Evolutionary conservation across 75 land plant species (phyloP).

Genomic region (Picea glauca): DNA sequence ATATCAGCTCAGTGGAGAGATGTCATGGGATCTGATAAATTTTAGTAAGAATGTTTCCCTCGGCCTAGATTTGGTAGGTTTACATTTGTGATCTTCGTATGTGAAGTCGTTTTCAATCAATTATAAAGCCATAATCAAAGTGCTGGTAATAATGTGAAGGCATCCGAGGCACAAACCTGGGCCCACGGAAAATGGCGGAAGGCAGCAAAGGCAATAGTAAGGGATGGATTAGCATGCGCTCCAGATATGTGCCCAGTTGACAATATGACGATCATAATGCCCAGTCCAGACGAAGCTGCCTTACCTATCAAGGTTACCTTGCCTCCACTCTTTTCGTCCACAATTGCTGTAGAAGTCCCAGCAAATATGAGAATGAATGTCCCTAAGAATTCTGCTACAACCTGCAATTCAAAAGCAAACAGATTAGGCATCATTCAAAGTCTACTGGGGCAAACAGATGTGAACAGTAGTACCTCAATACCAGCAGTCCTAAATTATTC

Average conservation of each 20-base stretch:
- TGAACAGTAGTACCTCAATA: background rate
- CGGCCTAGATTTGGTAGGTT: too few relatives aligned
- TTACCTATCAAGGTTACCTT: conserved; percentile 63
- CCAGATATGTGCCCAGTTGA: conserved; percentile 95
- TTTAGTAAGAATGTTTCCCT: too few relatives aligned
- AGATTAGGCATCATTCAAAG: background rate
- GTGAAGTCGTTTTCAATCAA: too few relatives aligned
- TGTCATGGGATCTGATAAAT: too few relatives aligned
- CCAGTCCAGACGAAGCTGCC: conserved; percentile 75
- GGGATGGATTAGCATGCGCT: conserved; percentile 84
- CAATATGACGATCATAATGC: conserved; percentile 79
- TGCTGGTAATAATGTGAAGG: background rate
- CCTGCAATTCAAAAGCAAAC: conserved; percentile 18
- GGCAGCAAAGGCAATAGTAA: conserved; percentile 84
- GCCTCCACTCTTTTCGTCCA: conserved; percentile 69
- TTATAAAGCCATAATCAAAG: too few relatives aligned
- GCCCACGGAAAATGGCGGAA: conserved; percentile 92
- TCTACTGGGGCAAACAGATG: background rate
- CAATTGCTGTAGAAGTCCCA: conserved; percentile 72
- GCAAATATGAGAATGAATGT: conserved; percentile 88
- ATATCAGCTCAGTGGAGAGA: too few relatives aligned
- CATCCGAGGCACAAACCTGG: conserved; percentile 51
- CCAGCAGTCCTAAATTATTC: background rate
- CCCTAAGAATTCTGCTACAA: conserved; percentile 86
- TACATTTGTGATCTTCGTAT: too few relatives aligned